Percentiles rank a stretch among this genome's conserved stretches.
Evolutionary conservation across 2,329 filamentous ascomycete genomes (phyloP).

Genomic region (Bipolaris cookei): DNA sequence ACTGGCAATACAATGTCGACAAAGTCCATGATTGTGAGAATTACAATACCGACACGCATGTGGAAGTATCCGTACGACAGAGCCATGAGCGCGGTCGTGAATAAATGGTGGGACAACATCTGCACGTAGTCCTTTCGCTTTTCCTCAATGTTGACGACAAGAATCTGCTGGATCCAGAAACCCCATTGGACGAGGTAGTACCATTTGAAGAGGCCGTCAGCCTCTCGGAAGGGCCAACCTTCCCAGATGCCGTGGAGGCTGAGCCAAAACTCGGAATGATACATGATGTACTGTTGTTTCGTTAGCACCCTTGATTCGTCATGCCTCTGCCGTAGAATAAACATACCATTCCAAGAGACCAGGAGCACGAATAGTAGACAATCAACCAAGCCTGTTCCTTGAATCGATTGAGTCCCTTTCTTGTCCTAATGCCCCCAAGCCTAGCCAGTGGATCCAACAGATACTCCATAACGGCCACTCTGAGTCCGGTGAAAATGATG

Average conservation of each 20-base stretch:
- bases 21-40: constrained; percentile 91
- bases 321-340: constrained; percentile 21
- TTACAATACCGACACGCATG: constrained; percentile 85
- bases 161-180: constrained; percentile 93
- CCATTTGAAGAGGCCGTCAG: constrained; percentile 77
- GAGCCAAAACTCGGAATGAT: constrained; percentile 77
- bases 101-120: constrained; percentile 93
- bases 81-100: constrained; percentile 81
- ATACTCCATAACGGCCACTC: constrained; percentile 87
- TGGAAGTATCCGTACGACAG: constrained; percentile 86
- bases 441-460: constrained; percentile 78
- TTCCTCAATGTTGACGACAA: constrained; percentile 94
- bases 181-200: constrained; percentile 90
- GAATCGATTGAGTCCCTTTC: constrained; percentile 80
- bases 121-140: constrained; percentile 93
- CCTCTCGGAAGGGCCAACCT: constrained; percentile 79
- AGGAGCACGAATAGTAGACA: constrained; percentile 81
- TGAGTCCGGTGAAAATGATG: constrained; percentile 83
- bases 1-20: constrained; percentile 89
- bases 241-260: constrained; percentile 81
- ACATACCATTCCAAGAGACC: constrained; percentile 79
- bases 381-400: constrained; percentile 94
- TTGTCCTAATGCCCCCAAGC: constrained; percentile 72
- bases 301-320: constrained; percentile 19
- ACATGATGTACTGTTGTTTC: constrained; percentile 73